A percentile compares a stretch with the other conserved stretches of the same genome.
These are phyloP conservation scores for Zoysia matrella DNA, from an alignment of 202 grass and related monocot species.

Conservation along the genomic window DNA sequence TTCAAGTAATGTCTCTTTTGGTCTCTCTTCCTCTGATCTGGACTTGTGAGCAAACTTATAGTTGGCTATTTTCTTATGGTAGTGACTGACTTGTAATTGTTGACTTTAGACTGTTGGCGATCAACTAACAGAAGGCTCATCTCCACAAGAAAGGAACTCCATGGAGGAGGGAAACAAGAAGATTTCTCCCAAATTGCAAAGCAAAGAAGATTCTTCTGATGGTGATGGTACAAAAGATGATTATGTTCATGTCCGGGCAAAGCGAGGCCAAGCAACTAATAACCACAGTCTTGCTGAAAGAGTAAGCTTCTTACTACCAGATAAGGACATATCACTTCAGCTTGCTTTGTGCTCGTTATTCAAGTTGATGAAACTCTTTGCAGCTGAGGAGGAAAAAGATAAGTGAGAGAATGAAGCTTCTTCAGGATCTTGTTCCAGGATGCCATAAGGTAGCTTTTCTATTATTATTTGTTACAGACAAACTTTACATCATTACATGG, in stretches of 20 bases:
- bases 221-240: slow-evolving; percentile 70
- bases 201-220: slow-evolving; percentile 68
- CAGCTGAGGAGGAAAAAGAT: slow-evolving; percentile 99
- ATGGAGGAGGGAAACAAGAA: slow-evolving; percentile 55
- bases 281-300: slow-evolving; percentile 99
- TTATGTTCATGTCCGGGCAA: slow-evolving; percentile 90
- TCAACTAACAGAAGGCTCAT: slow-evolving; percentile 61
- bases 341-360: slow-evolving; percentile 39
- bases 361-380: slow-evolving; percentile 52
- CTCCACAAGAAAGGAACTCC: slow-evolving; percentile 50
- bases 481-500: neutral
- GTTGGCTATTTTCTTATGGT: slow-evolving; percentile 28
- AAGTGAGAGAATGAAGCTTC: slow-evolving; percentile 96
- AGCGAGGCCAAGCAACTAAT: slow-evolving; percentile 91
- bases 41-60: neutral
- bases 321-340: slow-evolving; percentile 27
- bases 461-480: slow-evolving; percentile 25
- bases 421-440: slow-evolving; percentile 98
- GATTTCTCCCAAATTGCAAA: slow-evolving; percentile 52
- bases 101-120: slow-evolving; percentile 50
- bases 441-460: slow-evolving; percentile 77
- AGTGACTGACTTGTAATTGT: slow-evolving; percentile 25
- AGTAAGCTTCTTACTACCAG: slow-evolving; percentile 58
- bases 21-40: slow-evolving; percentile 11
- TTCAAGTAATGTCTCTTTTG: slow-evolving; percentile 46